These are phyloP conservation scores for Phyllosticta capitalensis DNA, from an alignment of 2,329 filamentous ascomycete species.

Conservation along the genomic window DNA sequence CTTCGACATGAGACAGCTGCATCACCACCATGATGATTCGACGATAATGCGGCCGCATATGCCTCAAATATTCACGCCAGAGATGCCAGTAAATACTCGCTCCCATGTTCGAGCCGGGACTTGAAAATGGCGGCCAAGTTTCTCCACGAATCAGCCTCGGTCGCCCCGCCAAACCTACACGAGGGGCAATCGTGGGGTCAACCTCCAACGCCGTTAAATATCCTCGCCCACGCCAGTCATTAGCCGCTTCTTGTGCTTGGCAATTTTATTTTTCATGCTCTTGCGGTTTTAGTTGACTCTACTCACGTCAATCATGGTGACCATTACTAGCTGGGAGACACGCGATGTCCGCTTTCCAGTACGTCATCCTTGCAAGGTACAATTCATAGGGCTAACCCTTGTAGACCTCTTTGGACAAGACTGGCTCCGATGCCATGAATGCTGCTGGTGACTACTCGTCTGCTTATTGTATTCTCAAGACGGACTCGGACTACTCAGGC, in stretches of 20 bases:
- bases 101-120: no score
- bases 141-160: slow-evolving; percentile 9
- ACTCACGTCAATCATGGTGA: slow-evolving; percentile 30
- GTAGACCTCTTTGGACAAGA: slow-evolving; percentile 84
- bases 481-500: slow-evolving; percentile 60
- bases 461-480: slow-evolving; percentile 87
- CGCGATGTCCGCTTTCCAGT: slow-evolving; percentile 42
- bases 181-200: slow-evolving; percentile 10
- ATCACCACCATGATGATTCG: no score
- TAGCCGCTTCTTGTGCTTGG: neutral
- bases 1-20: no score
- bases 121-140: slow-evolving; percentile 2
- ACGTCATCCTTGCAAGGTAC: slow-evolving; percentile 12
- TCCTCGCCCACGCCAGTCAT: neutral
- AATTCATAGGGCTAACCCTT: neutral
- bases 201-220: neutral
- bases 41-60: no score
- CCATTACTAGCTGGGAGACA: slow-evolving; percentile 37
- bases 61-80: no score
- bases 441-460: slow-evolving; percentile 85
- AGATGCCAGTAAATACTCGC: no score
- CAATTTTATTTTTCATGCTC: neutral
- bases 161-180: slow-evolving; percentile 1
- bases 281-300: neutral
- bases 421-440: slow-evolving; percentile 96